Base-by-base conservation (phyloP, 129 eudicot species). In the Centrapalus pauciflorus region DNA sequence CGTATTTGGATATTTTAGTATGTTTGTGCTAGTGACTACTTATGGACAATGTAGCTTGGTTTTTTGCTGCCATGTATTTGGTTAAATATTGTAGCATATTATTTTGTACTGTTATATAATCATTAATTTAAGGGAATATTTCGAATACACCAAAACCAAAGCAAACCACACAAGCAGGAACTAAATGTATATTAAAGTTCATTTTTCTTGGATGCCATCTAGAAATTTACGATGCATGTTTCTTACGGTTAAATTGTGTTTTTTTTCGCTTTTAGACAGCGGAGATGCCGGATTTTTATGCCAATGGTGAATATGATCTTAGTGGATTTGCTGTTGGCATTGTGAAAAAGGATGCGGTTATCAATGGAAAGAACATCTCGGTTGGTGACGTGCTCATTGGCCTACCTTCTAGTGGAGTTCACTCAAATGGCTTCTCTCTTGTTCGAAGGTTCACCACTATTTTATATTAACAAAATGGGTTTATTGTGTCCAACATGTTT, bases 221-320 rank as follows among this genome's bases (percentile, higher is more conserved):
- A 48, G 54, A 23, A 48, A 16, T 24, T 48, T 48, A 17, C 4
- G 10, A 45, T 1, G 23, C 52, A 45, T 23, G 14, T 16, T 45
- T 8, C 23, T 9, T 45, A 14, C 3, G 24, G 52, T 46, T 46
- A 21, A 29, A 14, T 58, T 16, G 11, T 48, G 25, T 48, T 48
- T 54, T 37, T 54, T 5, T 66, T 41, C 35, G 38, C 34, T 75
- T 71, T 64, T 80, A 84, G 95, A 87, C 95, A 72, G 90, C 95
- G 56, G 95, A 87, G 71, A 87, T 87, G 95, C 95, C 95, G 32
- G 87, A 75, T 58, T 87, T 87, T 38, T 87, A 87, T 76, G 87
- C 87, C 19, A 79, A 84, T 17, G 95, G 87, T 3, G 90, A 87
- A 63, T 87, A 87, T 66, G 95, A 87, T 66, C 85, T 87, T 28